phyloP scores from a whole-genome alignment of 176 grass and related monocot genomes.

The Canna indica region DNA sequence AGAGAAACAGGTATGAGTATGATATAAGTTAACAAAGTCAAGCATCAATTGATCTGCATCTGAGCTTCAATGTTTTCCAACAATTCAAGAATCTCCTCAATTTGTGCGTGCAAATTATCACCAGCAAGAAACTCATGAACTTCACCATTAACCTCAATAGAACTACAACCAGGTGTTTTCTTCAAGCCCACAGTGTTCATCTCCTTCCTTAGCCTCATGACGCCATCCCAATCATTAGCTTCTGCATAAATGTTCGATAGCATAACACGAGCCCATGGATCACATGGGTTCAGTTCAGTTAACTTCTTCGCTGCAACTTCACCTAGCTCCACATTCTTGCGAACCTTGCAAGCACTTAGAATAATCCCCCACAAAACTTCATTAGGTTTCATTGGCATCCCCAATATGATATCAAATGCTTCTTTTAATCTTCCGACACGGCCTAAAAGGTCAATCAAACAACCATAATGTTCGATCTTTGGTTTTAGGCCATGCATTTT shows the following conservation, averaged over 20 bases:
- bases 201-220: conserved; percentile 18
- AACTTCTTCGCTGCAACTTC: conserved; percentile 44
- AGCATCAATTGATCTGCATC: conserved; percentile 8
- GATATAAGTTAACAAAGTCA: neutral
- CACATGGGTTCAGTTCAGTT: conserved; percentile 46
- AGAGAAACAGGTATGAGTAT: too few relatives aligned
- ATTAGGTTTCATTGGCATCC: conserved; percentile 65
- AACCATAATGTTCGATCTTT: conserved; percentile 65
- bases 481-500: conserved; percentile 34
- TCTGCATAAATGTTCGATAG: conserved; percentile 14
- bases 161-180: conserved; percentile 21
- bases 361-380: conserved; percentile 54
- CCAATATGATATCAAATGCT: conserved; percentile 47
- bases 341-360: conserved; percentile 65
- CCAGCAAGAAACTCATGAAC: conserved; percentile 19
- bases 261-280: conserved; percentile 41
- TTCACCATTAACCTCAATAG: conserved; percentile 16
- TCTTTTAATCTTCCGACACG: conserved; percentile 47
- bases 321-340: conserved; percentile 45
- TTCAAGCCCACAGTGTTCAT: conserved; percentile 1
- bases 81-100: conserved; percentile 7
- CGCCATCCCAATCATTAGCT: conserved; percentile 3
- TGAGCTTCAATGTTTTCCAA: conserved; percentile 13
- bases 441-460: conserved; percentile 73
- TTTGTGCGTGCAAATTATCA: conserved; percentile 9